Percentiles rank a stretch among this genome's conserved stretches.
Evolutionary conservation across 1,284 basidiomycete genomes (phyloP).

Genomic region (Porogramme epimiltina): DNA sequence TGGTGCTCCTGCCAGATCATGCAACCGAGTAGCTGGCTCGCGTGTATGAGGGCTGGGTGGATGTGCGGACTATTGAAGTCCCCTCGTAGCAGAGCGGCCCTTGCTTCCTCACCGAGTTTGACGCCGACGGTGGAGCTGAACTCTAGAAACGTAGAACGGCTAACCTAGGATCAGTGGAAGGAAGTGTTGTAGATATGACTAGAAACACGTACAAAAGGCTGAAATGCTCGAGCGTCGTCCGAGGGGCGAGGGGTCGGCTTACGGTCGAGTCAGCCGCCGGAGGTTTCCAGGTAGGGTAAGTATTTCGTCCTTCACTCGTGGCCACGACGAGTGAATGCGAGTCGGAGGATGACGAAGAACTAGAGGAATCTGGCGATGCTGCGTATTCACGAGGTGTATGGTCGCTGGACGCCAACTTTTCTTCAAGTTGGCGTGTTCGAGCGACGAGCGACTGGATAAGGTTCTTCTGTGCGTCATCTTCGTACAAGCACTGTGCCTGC

Average conservation of each 20-base stretch:
- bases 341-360: no score
- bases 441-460: constrained; percentile 3
- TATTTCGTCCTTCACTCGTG: no score
- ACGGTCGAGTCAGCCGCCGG: no score
- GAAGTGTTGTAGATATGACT: neutral
- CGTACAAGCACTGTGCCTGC: constrained; percentile 3
- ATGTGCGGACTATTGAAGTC: constrained; percentile 2
- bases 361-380: neutral
- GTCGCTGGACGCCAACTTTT: neutral
- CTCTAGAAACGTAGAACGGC: neutral
- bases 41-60: constrained; percentile 1
- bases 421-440: constrained; percentile 1
- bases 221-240: neutral
- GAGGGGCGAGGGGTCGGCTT: neutral
- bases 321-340: no score
- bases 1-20: neutral
- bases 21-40: neutral
- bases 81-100: neutral
- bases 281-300: no score
- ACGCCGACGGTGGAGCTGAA: neutral
- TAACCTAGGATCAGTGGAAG: neutral
- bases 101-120: neutral
- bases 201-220: neutral
- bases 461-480: constrained; percentile 1
- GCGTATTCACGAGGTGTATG: neutral